Evolutionary conservation across 2,329 filamentous ascomycete genomes (phyloP), one percentile per base, ranked within the genome.

Genomic region (Beauveria caledonica): DNA sequence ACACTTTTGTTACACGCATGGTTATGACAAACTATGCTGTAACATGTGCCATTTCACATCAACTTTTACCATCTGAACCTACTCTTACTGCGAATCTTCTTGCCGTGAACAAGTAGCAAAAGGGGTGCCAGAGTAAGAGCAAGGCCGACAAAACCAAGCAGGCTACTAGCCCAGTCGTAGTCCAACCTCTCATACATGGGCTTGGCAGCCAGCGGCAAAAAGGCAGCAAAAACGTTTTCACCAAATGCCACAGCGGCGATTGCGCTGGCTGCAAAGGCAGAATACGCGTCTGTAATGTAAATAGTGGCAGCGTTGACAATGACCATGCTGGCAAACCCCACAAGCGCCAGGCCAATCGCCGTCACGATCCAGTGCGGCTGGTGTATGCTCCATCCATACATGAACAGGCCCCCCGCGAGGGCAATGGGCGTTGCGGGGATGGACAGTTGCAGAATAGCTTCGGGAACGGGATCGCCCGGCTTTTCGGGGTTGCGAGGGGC

Each of bases 171-270:
- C 62, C 62, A 63, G 39, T 63, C 54, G 17, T 53, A 57, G 42
- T 52, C 39, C 36, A 63, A 19, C 2, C 44, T 21, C 6, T 60
- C 46, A 49, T 63, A 63, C 62, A 63, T 63, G 19, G 62, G 60
- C 42, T 62, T 62, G 13, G 62, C 60, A 1, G 62, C 62, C 51
- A 63, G 33, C 5, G 62, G 62, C 25, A 63, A 29, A 46, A 63
- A 60, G 6, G 62, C 62, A 2, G 60, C 60, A 58, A 62, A 62
- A 1, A 58, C 15, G 27, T 63, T 63, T n/a, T 63, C 62, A 3
- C 60, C 62, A 52, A 63, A 63, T 8, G 60, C 62, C 3, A 63
- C 62, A 2, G 60, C 62, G 3, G 62, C 62, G 21, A 63, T 62
- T 6, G 62, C 62, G 52, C 62, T 63, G 10, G 62, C 62, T 0